Evolutionary conservation across 345 rosid species (phyloP).

Genomic region (Salix viminalis): DNA sequence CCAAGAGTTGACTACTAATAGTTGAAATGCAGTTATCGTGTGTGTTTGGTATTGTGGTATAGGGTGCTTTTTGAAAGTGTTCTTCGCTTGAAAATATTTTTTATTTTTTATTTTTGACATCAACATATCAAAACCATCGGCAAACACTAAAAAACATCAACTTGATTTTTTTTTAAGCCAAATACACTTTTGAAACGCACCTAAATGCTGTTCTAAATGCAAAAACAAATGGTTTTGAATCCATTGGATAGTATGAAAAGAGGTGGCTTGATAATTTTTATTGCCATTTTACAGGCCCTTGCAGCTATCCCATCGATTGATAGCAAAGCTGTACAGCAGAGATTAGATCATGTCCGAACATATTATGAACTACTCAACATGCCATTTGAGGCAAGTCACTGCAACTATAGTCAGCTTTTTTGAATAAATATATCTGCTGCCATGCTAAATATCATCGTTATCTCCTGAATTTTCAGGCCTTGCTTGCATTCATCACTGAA

Average conservation of each 20-base stretch:
- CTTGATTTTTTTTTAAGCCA: no score
- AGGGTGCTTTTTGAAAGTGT: no score
- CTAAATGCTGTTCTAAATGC: no score
- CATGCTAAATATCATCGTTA: neutral
- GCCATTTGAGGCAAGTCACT: conserved; percentile 82
- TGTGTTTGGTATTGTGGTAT: no score
- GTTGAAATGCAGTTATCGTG: neutral
- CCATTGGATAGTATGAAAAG: neutral
- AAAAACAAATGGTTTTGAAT: no score
- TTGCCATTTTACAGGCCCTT: conserved; percentile 59
- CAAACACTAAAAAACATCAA: no score
- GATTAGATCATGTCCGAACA: conserved; percentile 78
- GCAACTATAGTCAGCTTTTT: neutral
- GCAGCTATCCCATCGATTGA: conserved; percentile 87
- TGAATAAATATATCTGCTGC: neutral
- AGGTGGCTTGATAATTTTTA: neutral
- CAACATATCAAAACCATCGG: no score
- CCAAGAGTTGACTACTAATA: neutral
- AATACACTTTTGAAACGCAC: no score
- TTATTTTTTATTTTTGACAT: no score
- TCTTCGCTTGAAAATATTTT: no score
- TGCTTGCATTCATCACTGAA: conserved; percentile 79
- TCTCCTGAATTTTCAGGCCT: conserved; percentile 51
- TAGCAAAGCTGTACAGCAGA: conserved; percentile 66
- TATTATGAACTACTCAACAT: conserved; percentile 88